These are phyloP conservation scores for Aureobasidium sp. DNA, from an alignment of 2,329 filamentous ascomycete genomes.

Conservation along the genomic window DNA sequence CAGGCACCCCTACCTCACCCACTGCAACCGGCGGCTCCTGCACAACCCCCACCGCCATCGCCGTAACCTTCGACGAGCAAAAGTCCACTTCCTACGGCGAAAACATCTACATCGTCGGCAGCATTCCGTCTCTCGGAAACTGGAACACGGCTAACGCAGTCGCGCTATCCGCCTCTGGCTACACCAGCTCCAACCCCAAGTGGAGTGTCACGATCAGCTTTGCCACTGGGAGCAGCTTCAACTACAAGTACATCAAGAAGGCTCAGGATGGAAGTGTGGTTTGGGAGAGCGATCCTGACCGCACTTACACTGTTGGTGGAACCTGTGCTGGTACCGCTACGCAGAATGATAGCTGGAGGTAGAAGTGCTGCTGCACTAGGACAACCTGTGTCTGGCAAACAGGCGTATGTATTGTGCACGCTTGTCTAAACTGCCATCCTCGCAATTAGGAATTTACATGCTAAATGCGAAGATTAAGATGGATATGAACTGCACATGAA, in stretches of 20 bases:
- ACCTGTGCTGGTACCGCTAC: not conserved
- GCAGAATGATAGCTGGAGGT: conserved; percentile 27
- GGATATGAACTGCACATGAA: too few relatives aligned
- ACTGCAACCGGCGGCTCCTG: conserved; percentile 21
- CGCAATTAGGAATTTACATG: too few relatives aligned
- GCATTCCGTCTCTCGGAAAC: conserved; percentile 47
- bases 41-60: conserved; percentile 25
- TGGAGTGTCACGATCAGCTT: conserved; percentile 53
- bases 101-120: conserved; percentile 57
- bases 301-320: conserved; percentile 31
- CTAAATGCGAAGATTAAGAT: too few relatives aligned
- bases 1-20: conserved; percentile 23
- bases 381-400: not conserved
- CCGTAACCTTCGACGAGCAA: conserved; percentile 54
- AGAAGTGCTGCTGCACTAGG: not conserved
- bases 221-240: conserved; percentile 45
- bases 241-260: conserved; percentile 60
- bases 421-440: too few relatives aligned
- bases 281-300: conserved; percentile 55
- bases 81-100: conserved; percentile 53
- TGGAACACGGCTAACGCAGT: conserved; percentile 51
- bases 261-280: conserved; percentile 44
- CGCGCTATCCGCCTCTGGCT: conserved; percentile 48
- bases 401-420: too few relatives aligned
- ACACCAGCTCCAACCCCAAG: conserved; percentile 50